Evolutionary conservation across 148 eudicot species (phyloP), one percentile per base, ranked within the genome.

Genomic region (Talinum fruticosum): DNA sequence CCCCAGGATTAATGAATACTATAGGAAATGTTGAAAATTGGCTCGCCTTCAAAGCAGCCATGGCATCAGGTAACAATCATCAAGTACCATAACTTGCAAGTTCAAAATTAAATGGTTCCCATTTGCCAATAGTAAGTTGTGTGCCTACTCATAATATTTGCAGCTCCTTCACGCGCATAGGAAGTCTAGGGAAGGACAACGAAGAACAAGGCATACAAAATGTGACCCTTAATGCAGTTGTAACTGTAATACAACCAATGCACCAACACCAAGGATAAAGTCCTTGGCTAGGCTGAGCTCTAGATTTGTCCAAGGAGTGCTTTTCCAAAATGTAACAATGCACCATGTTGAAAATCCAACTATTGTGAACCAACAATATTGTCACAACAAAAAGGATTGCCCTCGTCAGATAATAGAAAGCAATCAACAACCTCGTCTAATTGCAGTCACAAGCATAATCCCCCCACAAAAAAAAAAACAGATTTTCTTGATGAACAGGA

Each of bases 301-400:
- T 19, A 80, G 76, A 24, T 81, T 76, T 15, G 80, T 81, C 24
- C 47, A 49, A 21, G 54, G 72, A 30, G 73, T 81, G 8, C 59
- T 62, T n/a, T 76, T 71, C 33, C 53, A 81, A 45, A 36, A 76
- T 76, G 16, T 76, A 5, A 76, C 76, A 30, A 81, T 76, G 83
- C 32, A 14, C 8, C 54, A 66, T 47, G 83, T 77, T 16, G 76
- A 66, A 33, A 72, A 81, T 24, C 80, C 83, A 2, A 81, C 76
- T 10, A 72, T 81, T 5, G 29, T 81, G 45, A 77, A 81, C 69
- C 83, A 76, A 41, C 61, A 81, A 21, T 81, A 81, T 45, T 81
- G 83, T 76, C 83, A 79, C 1, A 34, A 70, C 47, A 35, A 47
- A 1, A 44, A 62, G n/a, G n/a, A n/a, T 7, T 80, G 83, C 64